These are phyloP conservation scores for Fusarium protoensiforme DNA, from an alignment of 2,329 filamentous ascomycete genomes.

Conservation along the genomic window DNA sequence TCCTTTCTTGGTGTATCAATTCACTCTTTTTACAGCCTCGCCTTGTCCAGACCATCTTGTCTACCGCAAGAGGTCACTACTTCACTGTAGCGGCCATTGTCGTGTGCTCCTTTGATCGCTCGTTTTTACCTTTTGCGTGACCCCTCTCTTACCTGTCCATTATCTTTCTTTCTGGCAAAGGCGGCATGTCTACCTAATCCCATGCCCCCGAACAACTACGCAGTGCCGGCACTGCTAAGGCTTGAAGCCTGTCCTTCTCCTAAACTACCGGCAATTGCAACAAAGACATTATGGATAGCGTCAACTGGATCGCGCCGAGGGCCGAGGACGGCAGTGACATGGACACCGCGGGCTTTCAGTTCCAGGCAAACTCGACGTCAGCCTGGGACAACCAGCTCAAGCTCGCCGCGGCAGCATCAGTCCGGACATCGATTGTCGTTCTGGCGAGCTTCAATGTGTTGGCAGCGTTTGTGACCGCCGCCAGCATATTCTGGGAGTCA, in stretches of 20 bases:
- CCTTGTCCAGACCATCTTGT: slow-evolving; percentile 11
- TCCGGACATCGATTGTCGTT: slow-evolving; percentile 71
- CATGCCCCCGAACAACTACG: slow-evolving; percentile 22
- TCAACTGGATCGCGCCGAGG: slow-evolving; percentile 17
- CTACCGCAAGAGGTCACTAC: slow-evolving; percentile 2
- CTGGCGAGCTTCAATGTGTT: slow-evolving; percentile 70
- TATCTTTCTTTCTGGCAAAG: not conserved
- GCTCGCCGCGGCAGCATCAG: slow-evolving; percentile 65
- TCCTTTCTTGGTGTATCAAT: slow-evolving; percentile 15
- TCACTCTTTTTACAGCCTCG: slow-evolving; percentile 10
- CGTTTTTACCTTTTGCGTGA: not conserved
- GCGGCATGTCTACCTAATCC: slow-evolving; percentile 37
- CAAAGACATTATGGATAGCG: slow-evolving; percentile 16
- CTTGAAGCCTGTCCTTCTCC: slow-evolving; percentile 30
- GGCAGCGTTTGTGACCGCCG: slow-evolving; percentile 65
- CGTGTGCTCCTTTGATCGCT: slow-evolving; percentile 10
- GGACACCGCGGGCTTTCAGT: slow-evolving; percentile 43
- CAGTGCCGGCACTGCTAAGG: slow-evolving; percentile 43
- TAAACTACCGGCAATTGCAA: slow-evolving; percentile 5
- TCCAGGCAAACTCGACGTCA: slow-evolving; percentile 55
- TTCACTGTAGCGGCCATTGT: slow-evolving; percentile 2
- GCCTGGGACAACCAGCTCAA: slow-evolving; percentile 62
- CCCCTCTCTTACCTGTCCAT: not conserved
- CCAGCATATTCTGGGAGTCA: slow-evolving; percentile 67
- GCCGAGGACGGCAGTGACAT: slow-evolving; percentile 18